A percentile compares a stretch with the other conserved stretches of the same genome.
phyloP scores from a whole-genome alignment of 164 flowering plant genomes.

The Nelumbo lutea region DNA sequence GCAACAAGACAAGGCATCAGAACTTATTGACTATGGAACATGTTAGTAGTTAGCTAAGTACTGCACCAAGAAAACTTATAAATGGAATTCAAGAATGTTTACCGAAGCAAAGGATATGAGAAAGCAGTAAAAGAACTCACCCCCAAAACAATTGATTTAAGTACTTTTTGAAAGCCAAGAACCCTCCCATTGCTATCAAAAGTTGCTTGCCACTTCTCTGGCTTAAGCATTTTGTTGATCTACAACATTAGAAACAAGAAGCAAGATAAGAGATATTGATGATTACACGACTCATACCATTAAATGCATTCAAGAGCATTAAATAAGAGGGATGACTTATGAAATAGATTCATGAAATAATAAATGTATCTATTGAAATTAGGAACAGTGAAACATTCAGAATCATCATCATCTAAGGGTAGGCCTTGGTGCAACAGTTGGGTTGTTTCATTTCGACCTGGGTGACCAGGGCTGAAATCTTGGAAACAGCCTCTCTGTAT shows the following conservation, averaged over 20 bases:
- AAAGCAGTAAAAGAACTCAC: slow-evolving; percentile 33
- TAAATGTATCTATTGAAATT: no score
- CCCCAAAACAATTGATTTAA: slow-evolving; percentile 69
- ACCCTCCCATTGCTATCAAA: slow-evolving; percentile 74
- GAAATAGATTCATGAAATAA: neutral
- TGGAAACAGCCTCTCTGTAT: no score
- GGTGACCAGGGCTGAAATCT: no score
- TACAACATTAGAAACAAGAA: slow-evolving; percentile 28
- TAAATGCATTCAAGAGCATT: neutral
- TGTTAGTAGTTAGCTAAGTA: neutral
- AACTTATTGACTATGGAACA: neutral
- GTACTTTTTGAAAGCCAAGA: slow-evolving; percentile 59
- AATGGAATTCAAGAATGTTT: neutral
- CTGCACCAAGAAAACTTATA: neutral
- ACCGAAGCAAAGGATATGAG: neutral
- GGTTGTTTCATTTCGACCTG: no score
- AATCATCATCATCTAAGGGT: neutral
- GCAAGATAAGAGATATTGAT: neutral
- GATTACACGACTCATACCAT: slow-evolving; percentile 1
- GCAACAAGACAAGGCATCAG: neutral
- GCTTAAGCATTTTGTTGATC: slow-evolving; percentile 79
- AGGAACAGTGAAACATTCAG: neutral
- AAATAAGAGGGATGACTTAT: neutral
- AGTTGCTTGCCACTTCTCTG: slow-evolving; percentile 76
- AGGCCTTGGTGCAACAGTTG: neutral